These are phyloP conservation scores for Chalara sp. DNA, from an alignment of 2,329 filamentous ascomycete genomes.

Conservation along the genomic window DNA sequence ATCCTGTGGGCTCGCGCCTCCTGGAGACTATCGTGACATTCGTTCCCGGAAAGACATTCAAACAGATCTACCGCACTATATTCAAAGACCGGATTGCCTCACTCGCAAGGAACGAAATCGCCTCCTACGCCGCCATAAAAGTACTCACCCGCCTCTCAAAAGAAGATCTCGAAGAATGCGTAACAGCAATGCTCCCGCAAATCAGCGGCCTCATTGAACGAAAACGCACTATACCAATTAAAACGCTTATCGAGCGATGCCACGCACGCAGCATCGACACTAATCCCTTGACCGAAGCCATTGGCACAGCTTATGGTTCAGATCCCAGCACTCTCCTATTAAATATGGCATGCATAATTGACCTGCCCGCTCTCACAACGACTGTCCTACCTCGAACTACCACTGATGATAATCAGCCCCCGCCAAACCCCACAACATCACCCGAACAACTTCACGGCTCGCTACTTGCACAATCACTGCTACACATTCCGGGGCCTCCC, in stretches of 20 bases:
- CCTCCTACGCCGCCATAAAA: slow-evolving; percentile 78
- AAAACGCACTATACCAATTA: slow-evolving; percentile 71
- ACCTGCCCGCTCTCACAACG: slow-evolving; percentile 41
- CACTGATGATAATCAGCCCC: slow-evolving; percentile 26
- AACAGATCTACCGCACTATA: slow-evolving; percentile 72
- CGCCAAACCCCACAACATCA: slow-evolving; percentile 24
- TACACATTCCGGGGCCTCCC: slow-evolving; percentile 64
- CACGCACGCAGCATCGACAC: slow-evolving; percentile 55
- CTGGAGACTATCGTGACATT: slow-evolving; percentile 79
- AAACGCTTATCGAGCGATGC: slow-evolving; percentile 77
- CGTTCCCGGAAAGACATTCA: slow-evolving; percentile 84
- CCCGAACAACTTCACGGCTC: slow-evolving; percentile 70
- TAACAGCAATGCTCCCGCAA: slow-evolving; percentile 65
- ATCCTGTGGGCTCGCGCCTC: slow-evolving; percentile 81
- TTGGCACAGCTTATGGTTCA: slow-evolving; percentile 49
- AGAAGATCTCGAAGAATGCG: slow-evolving; percentile 72
- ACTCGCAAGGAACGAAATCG: slow-evolving; percentile 82
- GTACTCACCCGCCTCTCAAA: slow-evolving; percentile 79
- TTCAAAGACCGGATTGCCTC: slow-evolving; percentile 75
- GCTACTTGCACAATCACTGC: slow-evolving; percentile 72
- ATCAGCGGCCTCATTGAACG: slow-evolving; percentile 68
- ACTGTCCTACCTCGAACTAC: slow-evolving; percentile 28
- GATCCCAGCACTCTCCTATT: slow-evolving; percentile 43
- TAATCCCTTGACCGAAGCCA: slow-evolving; percentile 44
- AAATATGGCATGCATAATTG: slow-evolving; percentile 52